Evolutionary conservation across 202 grass and related monocot species (phyloP).

Genomic region (Schoenoplectus tabernaemontani): DNA sequence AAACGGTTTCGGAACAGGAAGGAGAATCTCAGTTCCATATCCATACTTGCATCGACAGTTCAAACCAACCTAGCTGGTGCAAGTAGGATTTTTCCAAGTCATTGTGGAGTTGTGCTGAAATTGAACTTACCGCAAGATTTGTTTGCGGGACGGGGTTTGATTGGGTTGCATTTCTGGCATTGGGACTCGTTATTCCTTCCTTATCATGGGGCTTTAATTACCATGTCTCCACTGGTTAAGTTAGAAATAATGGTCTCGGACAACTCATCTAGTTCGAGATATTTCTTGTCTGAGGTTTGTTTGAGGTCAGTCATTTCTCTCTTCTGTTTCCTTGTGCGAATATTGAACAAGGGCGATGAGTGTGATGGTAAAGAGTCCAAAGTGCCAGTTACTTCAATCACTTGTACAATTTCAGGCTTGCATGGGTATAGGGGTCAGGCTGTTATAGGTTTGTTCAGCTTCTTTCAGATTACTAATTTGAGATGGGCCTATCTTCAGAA

Average conservation of each 20-base stretch:
- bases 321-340: slow-evolving; percentile 61
- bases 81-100: slow-evolving; percentile 26
- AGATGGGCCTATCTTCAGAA: slow-evolving; percentile 46
- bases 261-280: slow-evolving; percentile 44
- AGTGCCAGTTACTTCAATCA: slow-evolving; percentile 52
- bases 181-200: slow-evolving; percentile 37
- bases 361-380: slow-evolving; percentile 21
- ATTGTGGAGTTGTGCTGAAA: slow-evolving; percentile 26
- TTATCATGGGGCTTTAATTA: slow-evolving; percentile 53
- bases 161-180: slow-evolving; percentile 39
- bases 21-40: slow-evolving; percentile 29
- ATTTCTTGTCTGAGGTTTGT: slow-evolving; percentile 51
- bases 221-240: slow-evolving; percentile 51
- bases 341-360: slow-evolving; percentile 30
- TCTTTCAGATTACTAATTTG: slow-evolving; percentile 27
- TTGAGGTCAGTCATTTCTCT: slow-evolving; percentile 74
- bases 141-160: slow-evolving; percentile 38
- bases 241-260: slow-evolving; percentile 70
- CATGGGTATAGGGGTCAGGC: slow-evolving; percentile 30
- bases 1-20: slow-evolving; percentile 54
- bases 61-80: not conserved
- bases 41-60: slow-evolving; percentile 18
- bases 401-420: slow-evolving; percentile 63
- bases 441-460: slow-evolving; percentile 58
- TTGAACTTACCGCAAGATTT: slow-evolving; percentile 42